phyloP scores from a whole-genome alignment of 768 basidiomycete genomes.

The Boletus speciosus region DNA sequence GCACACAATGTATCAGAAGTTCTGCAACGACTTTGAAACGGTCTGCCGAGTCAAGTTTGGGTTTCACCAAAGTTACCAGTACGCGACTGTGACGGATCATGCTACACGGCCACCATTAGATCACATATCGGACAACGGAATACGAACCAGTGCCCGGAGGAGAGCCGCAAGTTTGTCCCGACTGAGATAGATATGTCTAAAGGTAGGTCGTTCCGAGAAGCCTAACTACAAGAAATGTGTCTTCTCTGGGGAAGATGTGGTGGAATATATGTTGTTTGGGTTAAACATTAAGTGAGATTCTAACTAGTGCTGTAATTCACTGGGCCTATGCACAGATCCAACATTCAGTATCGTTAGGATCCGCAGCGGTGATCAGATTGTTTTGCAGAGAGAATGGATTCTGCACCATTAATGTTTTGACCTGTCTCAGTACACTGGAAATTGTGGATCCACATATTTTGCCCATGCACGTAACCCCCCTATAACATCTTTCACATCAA shows the following conservation, averaged over 20 bases:
- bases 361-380: too few species aligned
- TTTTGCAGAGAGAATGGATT: too few species aligned
- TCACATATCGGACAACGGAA: not conserved
- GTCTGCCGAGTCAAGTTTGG: not conserved
- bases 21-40: not conserved
- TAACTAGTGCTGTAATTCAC: too few species aligned
- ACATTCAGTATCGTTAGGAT: too few species aligned
- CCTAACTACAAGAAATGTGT: not conserved
- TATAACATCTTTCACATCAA: constrained; percentile 60
- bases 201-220: constrained; percentile 4
- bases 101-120: not conserved
- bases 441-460: constrained; percentile 62
- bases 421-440: constrained; percentile 70
- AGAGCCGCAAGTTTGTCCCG: not conserved
- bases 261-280: too few species aligned
- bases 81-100: not conserved
- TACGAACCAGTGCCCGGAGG: constrained; percentile 3
- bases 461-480: constrained; percentile 86
- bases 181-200: constrained; percentile 2
- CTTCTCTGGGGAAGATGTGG: not conserved
- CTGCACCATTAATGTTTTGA: not conserved
- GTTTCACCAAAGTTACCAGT: not conserved
- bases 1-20: not conserved
- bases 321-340: too few species aligned
- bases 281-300: too few species aligned